Evolutionary conservation across 495 filamentous ascomycete species (phyloP).

Genomic region (Annulohypoxylon stygium): DNA sequence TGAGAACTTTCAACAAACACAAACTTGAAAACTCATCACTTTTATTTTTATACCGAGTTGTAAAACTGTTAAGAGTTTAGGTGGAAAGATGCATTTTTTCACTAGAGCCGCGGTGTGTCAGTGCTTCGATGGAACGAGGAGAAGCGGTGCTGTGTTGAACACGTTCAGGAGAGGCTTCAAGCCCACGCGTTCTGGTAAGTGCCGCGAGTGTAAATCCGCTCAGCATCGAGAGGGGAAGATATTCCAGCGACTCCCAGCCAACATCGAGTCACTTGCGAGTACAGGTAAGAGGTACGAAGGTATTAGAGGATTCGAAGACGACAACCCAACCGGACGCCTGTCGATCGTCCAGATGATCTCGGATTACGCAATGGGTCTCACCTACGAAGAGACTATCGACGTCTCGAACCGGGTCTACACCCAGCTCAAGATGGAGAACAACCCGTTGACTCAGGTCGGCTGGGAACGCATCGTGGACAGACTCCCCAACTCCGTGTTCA

Average conservation of each 20-base stretch:
- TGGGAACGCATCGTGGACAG: not conserved
- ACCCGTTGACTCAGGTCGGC: conserved; percentile 13
- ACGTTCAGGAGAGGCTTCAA: not conserved
- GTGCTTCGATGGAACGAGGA: not conserved
- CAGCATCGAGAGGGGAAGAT: conserved; percentile 19
- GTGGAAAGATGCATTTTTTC: not conserved
- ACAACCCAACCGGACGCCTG: conserved; percentile 22
- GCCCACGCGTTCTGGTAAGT: conserved; percentile 30
- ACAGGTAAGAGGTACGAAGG: not conserved
- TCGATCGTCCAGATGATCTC: conserved; percentile 21
- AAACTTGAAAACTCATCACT: not conserved
- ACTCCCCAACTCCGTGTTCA: not conserved
- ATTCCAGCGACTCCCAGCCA: not conserved
- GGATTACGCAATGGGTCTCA: not conserved
- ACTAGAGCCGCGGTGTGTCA: not conserved
- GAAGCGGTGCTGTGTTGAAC: not conserved
- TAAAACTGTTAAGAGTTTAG: not conserved
- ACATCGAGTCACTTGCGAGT: not conserved
- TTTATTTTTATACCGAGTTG: not conserved
- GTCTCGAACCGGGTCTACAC: conserved; percentile 28
- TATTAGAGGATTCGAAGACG: conserved; percentile 31
- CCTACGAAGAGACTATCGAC: conserved; percentile 21
- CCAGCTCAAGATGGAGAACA: conserved; percentile 35
- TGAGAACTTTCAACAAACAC: not conserved
- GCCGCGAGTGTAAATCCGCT: conserved; percentile 10